Base-by-base conservation (phyloP, 345 rosid genomes). In the Rhizophora apiculata region DNA sequence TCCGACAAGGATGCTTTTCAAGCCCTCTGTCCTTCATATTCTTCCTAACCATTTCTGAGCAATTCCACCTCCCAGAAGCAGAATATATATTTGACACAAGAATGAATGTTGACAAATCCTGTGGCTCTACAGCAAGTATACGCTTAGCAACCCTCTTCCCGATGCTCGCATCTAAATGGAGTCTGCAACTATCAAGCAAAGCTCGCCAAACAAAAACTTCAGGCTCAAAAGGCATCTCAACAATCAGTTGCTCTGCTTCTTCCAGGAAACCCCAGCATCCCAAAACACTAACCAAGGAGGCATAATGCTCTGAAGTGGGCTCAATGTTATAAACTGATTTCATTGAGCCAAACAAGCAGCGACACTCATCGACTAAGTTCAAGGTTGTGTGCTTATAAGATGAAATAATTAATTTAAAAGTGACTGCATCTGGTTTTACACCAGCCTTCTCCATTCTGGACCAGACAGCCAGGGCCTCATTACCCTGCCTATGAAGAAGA, bases 31-130 rank as follows among this genome's bases (percentile, higher is more conserved):
- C 75, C 26, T 84, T 81, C 96, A 94, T 91, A 62, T 82, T 78
- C 49, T 85, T 86, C 80, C 96, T 80, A 31, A 87, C 75, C 59
- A 62, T 79, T 72, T 91, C 97, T 30, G 98, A 77, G 59, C 85
- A 84, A 70, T 85, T 90, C 94, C 94, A 88, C 63, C 92, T 80
- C 59, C 98, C 97, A 8, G 95, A 88, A 54, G 97, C 88, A n/a
- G 96, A 85, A 78, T 91, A 91, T 59, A 91, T 81, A 77, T 94
- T 94, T 71, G 96, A 84, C 3, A 87, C 73, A 39, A 94, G 93
- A 29, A 85, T 79, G 71, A 77, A 89, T 0, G 90, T 87, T n/a
- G 93, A 85, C 8, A 97, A 86, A 70, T 72, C 91, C 8, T 73
- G 84, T 0, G 95, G 95, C 61, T 85, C 78, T 73, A 72, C 76